Base-by-base conservation (phyloP, 148 eudicot genomes). In the Mesembryanthemum crystallinum region DNA sequence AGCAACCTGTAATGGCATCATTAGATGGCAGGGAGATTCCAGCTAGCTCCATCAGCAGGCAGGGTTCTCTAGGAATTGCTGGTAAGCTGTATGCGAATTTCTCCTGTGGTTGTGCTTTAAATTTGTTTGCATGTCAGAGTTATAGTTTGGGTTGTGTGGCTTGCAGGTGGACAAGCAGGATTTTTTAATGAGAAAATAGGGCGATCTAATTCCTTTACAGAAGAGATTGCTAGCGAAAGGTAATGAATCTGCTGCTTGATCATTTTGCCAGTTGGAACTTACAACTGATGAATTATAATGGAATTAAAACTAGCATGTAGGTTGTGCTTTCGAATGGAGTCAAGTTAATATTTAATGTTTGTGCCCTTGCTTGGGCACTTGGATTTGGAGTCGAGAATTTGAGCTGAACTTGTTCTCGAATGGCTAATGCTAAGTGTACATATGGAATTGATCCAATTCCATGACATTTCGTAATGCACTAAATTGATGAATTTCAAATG, bases 191-290 rank as follows among this genome's bases (percentile, higher is more conserved):
- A 84, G 35, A 87, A 78, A 37, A 75, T 78, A 71, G 90, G 82
- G 29, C 81, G 69, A 42, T 72, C 82, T 54, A 82, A 78, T 79
- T 82, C 87, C 42, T 73, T 82, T 59, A 25, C 76, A 39, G 93
- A 86, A 76, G 87, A 85, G 61, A 45, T 76, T 77, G 72, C 87
- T 25, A 80, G 80, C 82, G 90, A 91, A 32, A 82, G 96, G 93
- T 90, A 83, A 60, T 80, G 67, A 57, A 28, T 75, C 62, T 75
- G 62, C 64, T 63, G 21, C 52, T 24, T 45, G 43, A 23, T n/a
- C 52, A 67, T 37, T 52, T 70, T 21, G 62, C 13, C 62, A 29
- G 28, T 15, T 14, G 14, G 2, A 33, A 20, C n/a, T n/a, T n/a
- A n/a, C n/a, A n/a, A n/a, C 39, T 47, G 20, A 11, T 11, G 49